Evolutionary conservation across 1,284 basidiomycete species (phyloP).

Genomic region (Heterobasidion irregulare): DNA sequence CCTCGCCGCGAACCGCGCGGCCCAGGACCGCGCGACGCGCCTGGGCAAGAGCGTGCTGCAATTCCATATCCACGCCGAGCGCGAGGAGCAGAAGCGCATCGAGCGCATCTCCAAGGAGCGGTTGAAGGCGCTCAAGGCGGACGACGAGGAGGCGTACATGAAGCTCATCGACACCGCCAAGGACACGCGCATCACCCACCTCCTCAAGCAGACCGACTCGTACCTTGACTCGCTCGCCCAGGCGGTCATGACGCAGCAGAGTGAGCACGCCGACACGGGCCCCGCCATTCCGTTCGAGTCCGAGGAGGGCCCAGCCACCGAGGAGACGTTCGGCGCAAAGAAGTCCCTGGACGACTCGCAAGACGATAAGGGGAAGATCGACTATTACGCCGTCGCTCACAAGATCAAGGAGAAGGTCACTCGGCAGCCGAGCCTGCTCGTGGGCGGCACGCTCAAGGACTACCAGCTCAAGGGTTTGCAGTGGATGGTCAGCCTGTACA

Average conservation of each 20-base stretch:
- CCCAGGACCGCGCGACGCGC: conserved; percentile 74
- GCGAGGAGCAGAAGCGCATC: conserved; percentile 97
- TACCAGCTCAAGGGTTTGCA: conserved; percentile 92
- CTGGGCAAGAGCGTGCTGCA: conserved; percentile 83
- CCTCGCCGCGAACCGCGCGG: conserved; percentile 50
- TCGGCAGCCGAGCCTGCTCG: conserved; percentile 76
- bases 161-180: conserved; percentile 99
- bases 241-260: conserved; percentile 93
- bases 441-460: conserved; percentile 84
- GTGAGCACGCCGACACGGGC: conserved; percentile 44
- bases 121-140: conserved; percentile 95
- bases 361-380: conserved; percentile 76
- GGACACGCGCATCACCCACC: conserved; percentile 97
- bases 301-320: conserved; percentile 73
- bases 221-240: conserved; percentile 95
- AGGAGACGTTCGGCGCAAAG: conserved; percentile 87
- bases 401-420: conserved; percentile 85
- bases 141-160: conserved; percentile 99
- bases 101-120: conserved; percentile 97
- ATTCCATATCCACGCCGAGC: conserved; percentile 88
- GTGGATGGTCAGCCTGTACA: conserved; percentile 99
- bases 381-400: conserved; percentile 97
- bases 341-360: conserved; percentile 49
- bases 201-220: conserved; percentile 89
- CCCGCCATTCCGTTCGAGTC: conserved; percentile 21